Evolutionary conservation across 805 yeast genomes (phyloP).

Genomic region (Candida endomychidarum): DNA sequence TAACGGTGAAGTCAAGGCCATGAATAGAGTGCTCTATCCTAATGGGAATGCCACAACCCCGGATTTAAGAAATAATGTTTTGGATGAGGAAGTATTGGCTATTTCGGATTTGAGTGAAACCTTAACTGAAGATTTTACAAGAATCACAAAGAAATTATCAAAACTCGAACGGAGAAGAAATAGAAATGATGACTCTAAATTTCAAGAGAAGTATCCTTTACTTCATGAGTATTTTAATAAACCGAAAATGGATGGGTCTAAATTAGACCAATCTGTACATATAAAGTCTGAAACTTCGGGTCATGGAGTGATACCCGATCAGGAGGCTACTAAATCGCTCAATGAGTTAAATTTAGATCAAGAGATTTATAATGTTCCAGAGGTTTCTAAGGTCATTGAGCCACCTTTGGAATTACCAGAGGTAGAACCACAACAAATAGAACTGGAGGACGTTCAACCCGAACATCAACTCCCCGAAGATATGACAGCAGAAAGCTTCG

Average conservation of each 20-base stretch:
- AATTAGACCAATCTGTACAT: too few relatives aligned
- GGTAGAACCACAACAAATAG: background rate
- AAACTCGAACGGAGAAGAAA: constrained; percentile 15
- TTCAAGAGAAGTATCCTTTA: constrained; percentile 7
- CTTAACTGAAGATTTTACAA: constrained; percentile 15
- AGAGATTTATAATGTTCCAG: too few relatives aligned
- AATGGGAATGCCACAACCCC: background rate
- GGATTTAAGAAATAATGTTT: constrained; percentile 6
- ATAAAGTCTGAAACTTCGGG: too few relatives aligned
- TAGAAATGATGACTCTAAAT: background rate
- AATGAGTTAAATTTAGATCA: too few relatives aligned
- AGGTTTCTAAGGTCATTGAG: too few relatives aligned
- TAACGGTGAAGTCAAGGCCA: constrained; percentile 7
- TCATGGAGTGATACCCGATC: too few relatives aligned
- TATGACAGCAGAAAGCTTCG: constrained; percentile 28
- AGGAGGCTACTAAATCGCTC: too few relatives aligned
- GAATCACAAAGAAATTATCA: constrained; percentile 14
- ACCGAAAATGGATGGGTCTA: too few relatives aligned
- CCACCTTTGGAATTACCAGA: background rate
- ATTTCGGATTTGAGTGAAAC: constrained; percentile 14
- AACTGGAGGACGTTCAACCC: background rate
- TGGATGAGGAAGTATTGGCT: constrained; percentile 16
- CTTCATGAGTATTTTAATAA: constrained; percentile 1
- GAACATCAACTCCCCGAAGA: background rate
- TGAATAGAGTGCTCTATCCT: constrained; percentile 6